Evolutionary conservation across 805 yeast genomes (phyloP).

Genomic region (Blastobotrys americana): DNA sequence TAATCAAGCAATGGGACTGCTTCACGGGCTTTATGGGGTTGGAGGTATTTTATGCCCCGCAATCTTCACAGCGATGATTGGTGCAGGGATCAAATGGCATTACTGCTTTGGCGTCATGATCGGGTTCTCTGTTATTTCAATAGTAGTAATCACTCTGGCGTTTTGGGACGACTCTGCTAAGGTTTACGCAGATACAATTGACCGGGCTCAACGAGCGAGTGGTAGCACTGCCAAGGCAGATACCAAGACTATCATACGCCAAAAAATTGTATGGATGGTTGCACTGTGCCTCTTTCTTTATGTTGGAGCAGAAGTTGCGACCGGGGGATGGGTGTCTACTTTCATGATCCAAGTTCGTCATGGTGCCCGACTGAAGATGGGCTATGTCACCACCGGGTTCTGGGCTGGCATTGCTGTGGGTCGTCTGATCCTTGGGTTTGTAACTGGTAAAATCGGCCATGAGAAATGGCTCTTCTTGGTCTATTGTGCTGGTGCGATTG

Average conservation of each 20-base stretch:
- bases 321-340: conserved; percentile 68
- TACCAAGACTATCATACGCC: conserved; percentile 5
- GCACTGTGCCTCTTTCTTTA: conserved; percentile 53
- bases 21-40: conserved; percentile 65
- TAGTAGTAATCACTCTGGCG: conserved; percentile 33
- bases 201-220: conserved; percentile 1
- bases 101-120: conserved; percentile 44
- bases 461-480: conserved; percentile 17
- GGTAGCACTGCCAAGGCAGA: conserved; percentile 3
- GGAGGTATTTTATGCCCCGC: conserved; percentile 70
- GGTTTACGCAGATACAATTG: conserved; percentile 8
- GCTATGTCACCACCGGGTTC: conserved; percentile 60
- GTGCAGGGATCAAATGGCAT: conserved; percentile 47
- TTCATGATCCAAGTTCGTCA: conserved; percentile 49
- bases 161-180: conserved; percentile 33
- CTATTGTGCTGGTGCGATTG: conserved; percentile 33
- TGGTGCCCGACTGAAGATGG: conserved; percentile 41
- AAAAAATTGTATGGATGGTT: conserved; percentile 34
- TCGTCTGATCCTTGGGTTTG: conserved; percentile 41
- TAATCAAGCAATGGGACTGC: conserved; percentile 51
- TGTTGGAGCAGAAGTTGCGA: conserved; percentile 61
- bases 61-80: conserved; percentile 48
- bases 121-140: conserved; percentile 33
- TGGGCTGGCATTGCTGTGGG: conserved; percentile 70
- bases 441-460: conserved; percentile 27